phyloP scores from a whole-genome alignment of 1,139 yeast genomes.

The Meyerozyma guilliermondii region DNA sequence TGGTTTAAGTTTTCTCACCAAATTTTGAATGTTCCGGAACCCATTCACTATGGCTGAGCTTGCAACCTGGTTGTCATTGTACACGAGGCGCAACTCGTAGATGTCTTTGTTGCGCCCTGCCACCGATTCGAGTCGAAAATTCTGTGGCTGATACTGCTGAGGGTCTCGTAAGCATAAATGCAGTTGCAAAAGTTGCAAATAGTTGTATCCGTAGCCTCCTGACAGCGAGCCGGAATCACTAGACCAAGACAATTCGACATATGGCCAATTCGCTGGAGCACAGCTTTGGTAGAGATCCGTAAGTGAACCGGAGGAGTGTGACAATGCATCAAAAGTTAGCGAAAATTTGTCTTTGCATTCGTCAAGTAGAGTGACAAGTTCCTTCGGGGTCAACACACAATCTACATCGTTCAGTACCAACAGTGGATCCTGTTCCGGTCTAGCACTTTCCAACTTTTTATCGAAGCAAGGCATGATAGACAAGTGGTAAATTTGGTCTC shows the following conservation, averaged over 20 bases:
- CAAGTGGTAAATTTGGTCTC: conserved; percentile 61
- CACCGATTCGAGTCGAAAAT: conserved; percentile 21
- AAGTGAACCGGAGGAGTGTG: conserved; percentile 8
- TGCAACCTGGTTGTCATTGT: conserved; percentile 38
- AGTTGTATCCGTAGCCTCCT: conserved; percentile 81
- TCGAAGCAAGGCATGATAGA: conserved; percentile 97
- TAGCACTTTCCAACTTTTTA: conserved; percentile 89
- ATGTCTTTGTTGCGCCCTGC: conserved; percentile 77
- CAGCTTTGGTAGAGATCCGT: conserved; percentile 24
- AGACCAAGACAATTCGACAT: conserved; percentile 55
- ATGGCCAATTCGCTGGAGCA: conserved; percentile 60
- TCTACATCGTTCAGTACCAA: conserved; percentile 63
- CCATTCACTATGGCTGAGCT: conserved; percentile 82
- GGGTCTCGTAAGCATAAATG: conserved; percentile 21
- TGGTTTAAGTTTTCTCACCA: conserved; percentile 76
- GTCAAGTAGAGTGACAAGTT: conserved; percentile 64
- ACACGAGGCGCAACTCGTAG: conserved; percentile 55
- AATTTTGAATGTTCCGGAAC: conserved; percentile 87
- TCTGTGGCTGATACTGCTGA: conserved; percentile 12
- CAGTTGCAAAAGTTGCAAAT: conserved; percentile 36
- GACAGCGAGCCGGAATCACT: conserved; percentile 77
- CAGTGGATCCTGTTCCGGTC: conserved; percentile 52
- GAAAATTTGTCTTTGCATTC: conserved; percentile 33
- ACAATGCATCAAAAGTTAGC: conserved; percentile 10
- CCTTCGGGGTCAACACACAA: conserved; percentile 90